Evolutionary conservation across 2,329 filamentous ascomycete genomes (phyloP).

Genomic region (Stemphylium beticola): DNA sequence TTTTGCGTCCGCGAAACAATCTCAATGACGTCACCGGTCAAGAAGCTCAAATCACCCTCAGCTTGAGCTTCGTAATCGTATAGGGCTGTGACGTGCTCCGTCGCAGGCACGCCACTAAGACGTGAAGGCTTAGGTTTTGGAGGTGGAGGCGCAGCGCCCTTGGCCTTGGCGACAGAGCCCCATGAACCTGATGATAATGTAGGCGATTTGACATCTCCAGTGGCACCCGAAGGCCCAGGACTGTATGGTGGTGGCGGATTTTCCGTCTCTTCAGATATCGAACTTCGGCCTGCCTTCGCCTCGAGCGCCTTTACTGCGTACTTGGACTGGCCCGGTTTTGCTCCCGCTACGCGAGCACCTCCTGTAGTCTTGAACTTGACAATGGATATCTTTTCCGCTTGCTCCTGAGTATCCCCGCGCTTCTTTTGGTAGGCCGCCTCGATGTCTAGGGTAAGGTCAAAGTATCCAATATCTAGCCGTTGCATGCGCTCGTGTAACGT

Average conservation of each 20-base stretch:
- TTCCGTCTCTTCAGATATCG: conserved; percentile 41
- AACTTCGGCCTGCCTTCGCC: conserved; percentile 41
- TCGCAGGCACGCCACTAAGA: conserved; percentile 68
- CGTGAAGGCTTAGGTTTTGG: conserved; percentile 71
- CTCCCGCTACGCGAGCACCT: conserved; percentile 52
- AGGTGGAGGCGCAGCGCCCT: conserved; percentile 57
- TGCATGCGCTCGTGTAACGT: conserved; percentile 99
- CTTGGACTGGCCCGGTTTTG: conserved; percentile 40
- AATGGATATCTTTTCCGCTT: conserved; percentile 82
- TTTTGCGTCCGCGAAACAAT: conserved; percentile 84
- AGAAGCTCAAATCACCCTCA: conserved; percentile 91
- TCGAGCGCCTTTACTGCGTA: conserved; percentile 50
- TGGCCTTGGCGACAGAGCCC: conserved; percentile 55
- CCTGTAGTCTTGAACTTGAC: conserved; percentile 91
- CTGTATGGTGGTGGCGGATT: conserved; percentile 51
- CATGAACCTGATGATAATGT: conserved; percentile 46
- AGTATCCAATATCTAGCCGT: conserved; percentile 94
- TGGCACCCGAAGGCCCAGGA: conserved; percentile 33
- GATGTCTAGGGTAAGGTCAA: conserved; percentile 87
- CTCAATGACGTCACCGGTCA: conserved; percentile 86
- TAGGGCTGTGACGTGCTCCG: conserved; percentile 84
- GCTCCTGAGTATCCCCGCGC: conserved; percentile 84
- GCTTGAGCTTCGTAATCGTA: conserved; percentile 98
- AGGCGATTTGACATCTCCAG: conserved; percentile 33
- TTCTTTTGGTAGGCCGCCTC: conserved; percentile 91